Conservation (phyloP, 2,329 filamentous ascomycete genomes). For the Microascus cirrosus region DNA sequence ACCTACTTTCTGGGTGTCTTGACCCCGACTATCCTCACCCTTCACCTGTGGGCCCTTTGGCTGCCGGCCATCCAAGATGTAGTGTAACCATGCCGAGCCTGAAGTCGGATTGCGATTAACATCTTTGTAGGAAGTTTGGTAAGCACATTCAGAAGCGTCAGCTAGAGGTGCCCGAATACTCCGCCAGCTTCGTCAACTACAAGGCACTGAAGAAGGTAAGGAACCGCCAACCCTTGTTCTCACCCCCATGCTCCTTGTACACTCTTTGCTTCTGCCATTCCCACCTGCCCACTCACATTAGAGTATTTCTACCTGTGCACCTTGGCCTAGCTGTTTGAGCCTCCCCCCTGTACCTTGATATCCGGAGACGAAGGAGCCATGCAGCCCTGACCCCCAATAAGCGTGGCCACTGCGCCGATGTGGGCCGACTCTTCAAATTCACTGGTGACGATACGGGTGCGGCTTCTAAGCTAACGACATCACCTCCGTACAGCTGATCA, state of each 20-base stretch:
- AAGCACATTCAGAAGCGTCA: conserved; percentile 99
- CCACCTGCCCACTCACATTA: conserved; percentile 5
- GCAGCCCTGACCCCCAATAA: conserved; percentile 4
- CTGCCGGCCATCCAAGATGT: conserved; percentile 1
- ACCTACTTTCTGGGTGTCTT: background rate
- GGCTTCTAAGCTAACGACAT: background rate
- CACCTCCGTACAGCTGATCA: conserved; percentile 65
- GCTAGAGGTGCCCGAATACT: conserved; percentile 98
- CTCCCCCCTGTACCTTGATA: background rate
- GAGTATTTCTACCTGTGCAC: background rate
- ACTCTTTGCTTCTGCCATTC: background rate
- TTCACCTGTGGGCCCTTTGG: background rate
- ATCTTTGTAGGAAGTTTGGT: conserved; percentile 82
- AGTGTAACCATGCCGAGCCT: background rate
- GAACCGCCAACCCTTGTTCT: conserved; percentile 4
- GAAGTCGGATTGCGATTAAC: background rate
- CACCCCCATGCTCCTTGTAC: conserved; percentile 4
- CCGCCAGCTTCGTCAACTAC: conserved; percentile 97
- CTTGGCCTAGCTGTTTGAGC: background rate
- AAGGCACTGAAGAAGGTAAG: conserved; percentile 95
- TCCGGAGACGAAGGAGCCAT: background rate
- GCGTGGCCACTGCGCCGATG: background rate
- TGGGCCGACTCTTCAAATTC: background rate
- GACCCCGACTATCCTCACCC: background rate
- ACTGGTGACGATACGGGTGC: background rate